Evolutionary conservation across 75 land plant genomes (phyloP).

Genomic region (Adiantum capillusveneris): DNA sequence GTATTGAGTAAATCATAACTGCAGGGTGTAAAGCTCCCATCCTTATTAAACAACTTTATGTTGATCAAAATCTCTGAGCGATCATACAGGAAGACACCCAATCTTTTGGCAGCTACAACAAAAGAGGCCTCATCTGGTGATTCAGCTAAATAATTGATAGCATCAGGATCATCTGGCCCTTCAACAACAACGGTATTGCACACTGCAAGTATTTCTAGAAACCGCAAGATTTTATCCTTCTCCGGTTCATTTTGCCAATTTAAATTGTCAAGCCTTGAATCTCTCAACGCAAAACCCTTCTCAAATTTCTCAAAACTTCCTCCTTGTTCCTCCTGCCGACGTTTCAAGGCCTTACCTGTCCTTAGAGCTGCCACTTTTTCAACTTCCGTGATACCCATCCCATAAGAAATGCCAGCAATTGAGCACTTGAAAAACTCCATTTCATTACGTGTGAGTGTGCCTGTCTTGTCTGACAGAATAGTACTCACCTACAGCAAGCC

Average conservation of each 20-base stretch:
- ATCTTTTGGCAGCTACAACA: slow-evolving; percentile 40
- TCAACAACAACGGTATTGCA: slow-evolving; percentile 38
- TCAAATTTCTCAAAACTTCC: slow-evolving; percentile 6
- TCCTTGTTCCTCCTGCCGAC: not conserved
- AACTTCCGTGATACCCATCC: slow-evolving; percentile 38
- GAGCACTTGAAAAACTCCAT: slow-evolving; percentile 48
- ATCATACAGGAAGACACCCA: slow-evolving; percentile 30
- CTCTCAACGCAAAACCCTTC: slow-evolving; percentile 29
- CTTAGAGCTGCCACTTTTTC: slow-evolving; percentile 14
- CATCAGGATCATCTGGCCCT: slow-evolving; percentile 8
- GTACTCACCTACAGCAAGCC: slow-evolving; percentile 33
- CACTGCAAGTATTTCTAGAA: slow-evolving; percentile 30
- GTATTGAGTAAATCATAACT: slow-evolving; percentile 26
- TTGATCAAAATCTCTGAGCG: slow-evolving; percentile 22
- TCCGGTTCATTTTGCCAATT: slow-evolving; percentile 17
- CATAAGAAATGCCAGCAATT: slow-evolving; percentile 38
- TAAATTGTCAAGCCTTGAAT: slow-evolving; percentile 18
- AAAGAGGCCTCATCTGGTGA: slow-evolving; percentile 44
- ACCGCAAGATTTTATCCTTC: slow-evolving; percentile 6
- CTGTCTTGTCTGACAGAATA: slow-evolving; percentile 50
- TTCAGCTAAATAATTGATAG: slow-evolving; percentile 31
- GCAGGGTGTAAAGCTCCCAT: slow-evolving; percentile 2
- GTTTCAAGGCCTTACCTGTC: slow-evolving; percentile 3
- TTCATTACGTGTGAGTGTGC: slow-evolving; percentile 44
- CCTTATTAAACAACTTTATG: slow-evolving; percentile 8